Evolutionary conservation across 2,329 filamentous ascomycete genomes (phyloP).

Genomic region (Zymoseptoria pseudotritici): DNA sequence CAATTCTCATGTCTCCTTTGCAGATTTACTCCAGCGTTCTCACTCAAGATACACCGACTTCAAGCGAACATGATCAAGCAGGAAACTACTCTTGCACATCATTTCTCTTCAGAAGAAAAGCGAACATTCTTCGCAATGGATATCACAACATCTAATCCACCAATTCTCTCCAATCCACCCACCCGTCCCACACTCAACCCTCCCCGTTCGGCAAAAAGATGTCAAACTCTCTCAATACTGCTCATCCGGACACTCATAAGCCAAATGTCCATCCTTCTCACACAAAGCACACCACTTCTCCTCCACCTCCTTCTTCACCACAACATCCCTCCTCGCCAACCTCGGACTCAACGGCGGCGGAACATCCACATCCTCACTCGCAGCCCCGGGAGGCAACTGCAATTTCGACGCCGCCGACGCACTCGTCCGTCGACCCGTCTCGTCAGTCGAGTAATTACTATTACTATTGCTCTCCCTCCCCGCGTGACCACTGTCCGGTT

Average conservation of each 20-base stretch:
- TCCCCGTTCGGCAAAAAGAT: no score
- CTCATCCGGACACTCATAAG: constrained; percentile 40
- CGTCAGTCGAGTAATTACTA: not conserved
- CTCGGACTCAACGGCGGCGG: constrained; percentile 9
- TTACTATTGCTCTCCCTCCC: not conserved
- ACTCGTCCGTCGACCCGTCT: not conserved
- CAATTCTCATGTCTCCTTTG: no score
- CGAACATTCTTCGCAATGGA: no score
- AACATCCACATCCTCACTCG: constrained; percentile 1
- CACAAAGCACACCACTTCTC: constrained; percentile 96
- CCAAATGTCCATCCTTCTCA: constrained; percentile 92
- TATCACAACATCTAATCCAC: no score
- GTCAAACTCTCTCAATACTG: constrained; percentile 23
- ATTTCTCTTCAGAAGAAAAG: no score
- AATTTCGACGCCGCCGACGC: not conserved
- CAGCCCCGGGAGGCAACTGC: not conserved
- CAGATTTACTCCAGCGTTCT: no score
- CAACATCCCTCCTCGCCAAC: constrained; percentile 1
- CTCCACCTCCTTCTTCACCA: constrained; percentile 13
- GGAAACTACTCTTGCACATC: no score
- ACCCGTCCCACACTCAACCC: no score
- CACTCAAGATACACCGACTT: no score
- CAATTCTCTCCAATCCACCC: no score
- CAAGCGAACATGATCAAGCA: no score
- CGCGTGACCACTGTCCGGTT: not conserved